A percentile compares a stretch with the other conserved stretches of the same genome.
Evolutionary conservation across 495 filamentous ascomycete species (phyloP).

Genomic region (Glonium stellatum): DNA sequence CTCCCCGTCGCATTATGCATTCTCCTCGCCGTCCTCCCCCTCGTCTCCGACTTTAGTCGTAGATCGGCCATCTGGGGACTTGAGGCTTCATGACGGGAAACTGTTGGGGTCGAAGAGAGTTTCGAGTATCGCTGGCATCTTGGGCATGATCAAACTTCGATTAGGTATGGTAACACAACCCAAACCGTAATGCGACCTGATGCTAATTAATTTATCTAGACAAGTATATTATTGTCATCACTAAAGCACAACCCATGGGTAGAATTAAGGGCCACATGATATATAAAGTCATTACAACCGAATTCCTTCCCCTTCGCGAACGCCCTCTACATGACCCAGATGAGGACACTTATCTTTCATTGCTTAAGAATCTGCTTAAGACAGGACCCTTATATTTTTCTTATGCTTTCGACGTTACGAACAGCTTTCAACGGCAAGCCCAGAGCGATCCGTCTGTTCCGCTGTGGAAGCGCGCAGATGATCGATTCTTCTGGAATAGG

Average conservation of each 20-base stretch:
- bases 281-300: constrained; percentile 83
- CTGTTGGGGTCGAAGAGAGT: constrained; percentile 71
- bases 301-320: constrained; percentile 90
- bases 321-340: constrained; percentile 83
- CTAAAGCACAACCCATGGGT: constrained; percentile 85
- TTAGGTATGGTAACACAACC: constrained; percentile 54
- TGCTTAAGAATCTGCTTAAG: constrained; percentile 72
- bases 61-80: constrained; percentile 86
- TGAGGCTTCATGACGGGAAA: constrained; percentile 73
- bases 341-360: constrained; percentile 78
- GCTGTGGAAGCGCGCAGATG: constrained; percentile 87
- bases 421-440: constrained; percentile 86
- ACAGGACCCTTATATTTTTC: constrained; percentile 94
- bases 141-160: constrained; percentile 83
- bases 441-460: constrained; percentile 60
- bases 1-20: constrained; percentile 86
- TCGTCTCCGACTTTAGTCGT: constrained; percentile 79
- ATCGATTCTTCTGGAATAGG: constrained; percentile 97
- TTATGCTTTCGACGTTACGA: constrained; percentile 91
- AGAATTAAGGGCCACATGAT: constrained; percentile 87
- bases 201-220: constrained; percentile 46
- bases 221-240: constrained; percentile 95
- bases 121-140: constrained; percentile 86
- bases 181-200: constrained; percentile 17
- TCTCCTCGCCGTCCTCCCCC: constrained; percentile 90